Base-by-base conservation (phyloP, 345 rosid genomes). In the Zanthoxylum bungeanum region DNA sequence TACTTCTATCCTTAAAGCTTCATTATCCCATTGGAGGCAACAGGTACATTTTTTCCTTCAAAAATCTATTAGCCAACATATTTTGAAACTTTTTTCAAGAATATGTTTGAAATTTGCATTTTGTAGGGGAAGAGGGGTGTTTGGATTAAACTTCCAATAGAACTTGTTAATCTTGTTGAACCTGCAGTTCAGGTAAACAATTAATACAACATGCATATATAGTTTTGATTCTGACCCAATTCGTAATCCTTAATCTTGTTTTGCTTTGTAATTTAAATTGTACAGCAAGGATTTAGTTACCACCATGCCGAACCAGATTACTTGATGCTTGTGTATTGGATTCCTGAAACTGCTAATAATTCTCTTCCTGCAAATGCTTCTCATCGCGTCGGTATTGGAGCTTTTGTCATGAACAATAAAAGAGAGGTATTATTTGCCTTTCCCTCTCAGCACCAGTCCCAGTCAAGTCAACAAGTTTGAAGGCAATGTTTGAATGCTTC, bases 241-340 rank as follows among this genome's bases (percentile, higher is more conserved):
- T 59, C 8, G 24, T 12, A 11, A 37, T 70, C 66, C 44, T 8
- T 76, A 9, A 22, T 37, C 52, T 42, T 67, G 62, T 19, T 75
- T 52, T 44, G 22, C 3, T 24, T 17, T 16, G 8, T 11, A 16
- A 33, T 4, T 33, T 33, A n/a, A 53, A n/a, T 47, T 74, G 12
- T 78, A 59, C 84, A 90, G 95, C 85, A 82, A 76, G 95, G 92
- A 59, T 89, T 89, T 77, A 73, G 78, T 67, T 89, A 79, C 69
- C 95, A 89, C 60, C 90, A 89, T 22, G 92, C 95, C 0, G 95
- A 89, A 72, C 75, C 91, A 39, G 81, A 84, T 46, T 93, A 89
- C 78, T 56, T 93, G 75, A 93, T 93, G 98, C 85, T 93, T 34
- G 93, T 88, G 3, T 33, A 71, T 17, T 93, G 98, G 98, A 78